Evolutionary conservation across 2,329 filamentous ascomycete genomes (phyloP).

Genomic region (Pseudonectria foliicola): DNA sequence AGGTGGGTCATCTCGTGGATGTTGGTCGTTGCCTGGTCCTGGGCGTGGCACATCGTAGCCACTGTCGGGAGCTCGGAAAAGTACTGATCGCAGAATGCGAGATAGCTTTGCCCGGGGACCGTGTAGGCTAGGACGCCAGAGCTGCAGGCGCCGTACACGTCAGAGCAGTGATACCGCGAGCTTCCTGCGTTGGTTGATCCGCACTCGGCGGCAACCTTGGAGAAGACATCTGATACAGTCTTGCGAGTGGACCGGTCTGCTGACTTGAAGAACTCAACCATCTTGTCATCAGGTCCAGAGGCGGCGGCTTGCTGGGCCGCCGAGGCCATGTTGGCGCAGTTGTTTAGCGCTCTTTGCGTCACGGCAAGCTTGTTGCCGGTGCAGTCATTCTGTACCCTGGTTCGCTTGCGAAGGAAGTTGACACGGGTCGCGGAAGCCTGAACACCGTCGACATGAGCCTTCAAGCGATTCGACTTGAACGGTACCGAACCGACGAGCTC

Average conservation of each 20-base stretch:
- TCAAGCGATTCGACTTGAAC: conserved; percentile 53
- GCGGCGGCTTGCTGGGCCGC: conserved; percentile 44
- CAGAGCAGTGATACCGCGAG: conserved; percentile 52
- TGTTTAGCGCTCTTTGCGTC: conserved; percentile 43
- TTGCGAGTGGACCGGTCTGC: conserved; percentile 36
- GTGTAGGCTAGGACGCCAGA: conserved; percentile 54
- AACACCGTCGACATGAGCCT: conserved; percentile 48
- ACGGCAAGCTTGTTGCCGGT: conserved; percentile 37
- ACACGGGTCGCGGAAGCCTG: conserved; percentile 44
- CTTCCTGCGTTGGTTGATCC: conserved; percentile 38
- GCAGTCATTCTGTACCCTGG: conserved; percentile 46
- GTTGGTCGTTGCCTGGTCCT: conserved; percentile 59
- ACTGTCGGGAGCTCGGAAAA: conserved; percentile 47
- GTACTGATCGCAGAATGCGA: conserved; percentile 56
- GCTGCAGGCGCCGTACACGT: conserved; percentile 46
- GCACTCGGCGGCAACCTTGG: conserved; percentile 48
- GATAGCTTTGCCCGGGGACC: conserved; percentile 43
- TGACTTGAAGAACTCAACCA: conserved; percentile 59
- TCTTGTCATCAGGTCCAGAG: conserved; percentile 40
- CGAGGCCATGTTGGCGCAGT: conserved; percentile 47
- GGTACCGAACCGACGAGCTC: conserved; percentile 47
- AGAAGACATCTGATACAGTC: conserved; percentile 45
- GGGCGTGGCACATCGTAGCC: conserved; percentile 48
- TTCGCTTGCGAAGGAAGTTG: conserved; percentile 44
- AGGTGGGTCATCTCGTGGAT: conserved; percentile 61